Conservation (phyloP, 1,284 basidiomycete genomes). For the Cutaneotrichosporon dermatis region DNA sequence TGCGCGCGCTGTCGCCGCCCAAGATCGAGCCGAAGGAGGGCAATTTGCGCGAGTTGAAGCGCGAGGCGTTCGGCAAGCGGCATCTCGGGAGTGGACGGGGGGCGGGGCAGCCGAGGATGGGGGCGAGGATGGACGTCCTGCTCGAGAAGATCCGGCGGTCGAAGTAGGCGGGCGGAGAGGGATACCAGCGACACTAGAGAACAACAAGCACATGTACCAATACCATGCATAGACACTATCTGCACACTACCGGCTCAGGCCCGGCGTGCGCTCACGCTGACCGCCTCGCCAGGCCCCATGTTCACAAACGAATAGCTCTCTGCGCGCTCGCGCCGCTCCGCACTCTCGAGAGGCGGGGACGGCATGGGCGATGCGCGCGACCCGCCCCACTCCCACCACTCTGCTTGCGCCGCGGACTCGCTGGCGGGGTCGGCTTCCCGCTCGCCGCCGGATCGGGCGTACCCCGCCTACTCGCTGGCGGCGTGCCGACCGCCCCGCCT, state of each 20-base stretch:
- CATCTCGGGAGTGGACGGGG: constrained; percentile 8
- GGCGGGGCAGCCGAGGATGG: constrained; percentile 50
- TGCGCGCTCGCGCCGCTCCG: constrained; percentile 8
- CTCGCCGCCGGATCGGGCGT: constrained; percentile 3
- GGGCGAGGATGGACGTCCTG: constrained; percentile 47
- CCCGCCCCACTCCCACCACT: not conserved
- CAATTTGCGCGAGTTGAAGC: constrained; percentile 30
- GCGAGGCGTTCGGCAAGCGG: constrained; percentile 38
- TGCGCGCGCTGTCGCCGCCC: constrained; percentile 11
- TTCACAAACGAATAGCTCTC: constrained; percentile 17
- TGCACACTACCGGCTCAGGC: not conserved
- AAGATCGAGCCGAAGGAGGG: constrained; percentile 1
- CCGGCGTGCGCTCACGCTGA: constrained; percentile 1
- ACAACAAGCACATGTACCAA: too few species aligned
- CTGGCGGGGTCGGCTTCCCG: not conserved
- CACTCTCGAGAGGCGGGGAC: not conserved
- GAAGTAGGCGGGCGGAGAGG: constrained; percentile 11
- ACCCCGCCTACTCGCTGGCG: not conserved
- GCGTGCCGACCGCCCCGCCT: not conserved
- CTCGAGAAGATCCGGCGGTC: constrained; percentile 48
- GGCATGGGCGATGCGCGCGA: not conserved
- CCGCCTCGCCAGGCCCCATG: constrained; percentile 12
- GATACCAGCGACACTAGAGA: too few species aligned
- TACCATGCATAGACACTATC: not conserved
- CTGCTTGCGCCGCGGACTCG: not conserved